Evolutionary conservation across 2,329 filamentous ascomycete genomes (phyloP).

Genomic region (Aspergillus fischeri): DNA sequence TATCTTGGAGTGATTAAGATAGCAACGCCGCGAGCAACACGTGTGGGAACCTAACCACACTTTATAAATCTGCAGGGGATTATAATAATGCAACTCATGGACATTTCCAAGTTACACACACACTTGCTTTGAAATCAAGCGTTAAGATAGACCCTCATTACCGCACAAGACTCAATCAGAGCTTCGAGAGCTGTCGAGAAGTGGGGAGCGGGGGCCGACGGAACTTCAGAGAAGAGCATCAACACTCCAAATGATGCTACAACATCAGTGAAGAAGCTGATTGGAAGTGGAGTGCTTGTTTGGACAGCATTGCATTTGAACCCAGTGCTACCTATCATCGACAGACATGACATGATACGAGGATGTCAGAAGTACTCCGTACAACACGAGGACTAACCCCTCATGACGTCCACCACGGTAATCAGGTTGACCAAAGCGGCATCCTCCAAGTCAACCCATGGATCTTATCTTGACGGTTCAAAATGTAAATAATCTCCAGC

Average conservation of each 20-base stretch:
- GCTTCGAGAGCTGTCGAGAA: not conserved
- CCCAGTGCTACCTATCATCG: not conserved
- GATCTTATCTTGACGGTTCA: no score
- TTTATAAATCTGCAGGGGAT: not conserved
- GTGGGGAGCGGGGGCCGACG: not conserved
- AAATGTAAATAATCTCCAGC: not conserved
- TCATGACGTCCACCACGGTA: not conserved
- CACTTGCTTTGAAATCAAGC: not conserved
- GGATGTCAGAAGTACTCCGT: not conserved
- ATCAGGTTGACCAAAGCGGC: no score
- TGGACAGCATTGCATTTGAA: not conserved
- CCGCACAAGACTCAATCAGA: not conserved
- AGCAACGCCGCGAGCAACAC: not conserved
- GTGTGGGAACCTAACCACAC: not conserved
- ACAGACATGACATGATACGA: not conserved
- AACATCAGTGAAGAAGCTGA: not conserved
- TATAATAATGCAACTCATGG: not conserved
- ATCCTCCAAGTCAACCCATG: no score
- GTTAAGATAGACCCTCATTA: not conserved
- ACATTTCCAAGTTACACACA: constrained; percentile 3
- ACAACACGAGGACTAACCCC: not conserved
- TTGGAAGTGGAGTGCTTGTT: not conserved
- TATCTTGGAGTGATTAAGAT: not conserved
- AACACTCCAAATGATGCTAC: not conserved
- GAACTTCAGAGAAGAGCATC: not conserved